Evolutionary conservation across 164 flowering plant species (phyloP).

Genomic region (Taxillus chinensis): DNA sequence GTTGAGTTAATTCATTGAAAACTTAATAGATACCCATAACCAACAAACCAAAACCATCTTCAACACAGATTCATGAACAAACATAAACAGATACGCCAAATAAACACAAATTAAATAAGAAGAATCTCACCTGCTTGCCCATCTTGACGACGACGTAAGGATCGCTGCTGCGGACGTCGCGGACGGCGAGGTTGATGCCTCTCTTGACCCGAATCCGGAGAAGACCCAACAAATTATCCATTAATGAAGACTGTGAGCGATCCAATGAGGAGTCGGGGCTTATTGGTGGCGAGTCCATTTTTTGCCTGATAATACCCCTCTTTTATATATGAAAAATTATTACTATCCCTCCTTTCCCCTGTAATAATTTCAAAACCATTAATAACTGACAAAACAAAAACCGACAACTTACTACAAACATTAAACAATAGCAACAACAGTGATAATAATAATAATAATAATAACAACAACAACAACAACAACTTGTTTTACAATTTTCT

Average conservation of each 20-base stretch:
- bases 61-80: not conserved
- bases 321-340: not conserved
- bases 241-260: conserved; percentile 3
- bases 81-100: not conserved
- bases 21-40: too few species aligned
- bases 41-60: too few species aligned
- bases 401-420: too few species aligned
- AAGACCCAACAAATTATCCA: conserved; percentile 47
- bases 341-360: too few species aligned
- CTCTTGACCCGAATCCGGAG: conserved; percentile 37
- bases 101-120: not conserved
- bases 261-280: not conserved
- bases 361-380: too few species aligned
- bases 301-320: not conserved
- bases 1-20: too few species aligned
- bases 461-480: too few species aligned
- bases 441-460: too few species aligned
- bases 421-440: too few species aligned
- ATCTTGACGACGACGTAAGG: conserved; percentile 51
- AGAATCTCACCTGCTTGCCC: conserved; percentile 51
- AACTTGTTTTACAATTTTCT: too few species aligned
- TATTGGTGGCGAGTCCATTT: not conserved
- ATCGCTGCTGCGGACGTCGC: conserved; percentile 53
- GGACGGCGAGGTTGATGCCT: conserved; percentile 51
- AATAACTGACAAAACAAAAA: too few species aligned